These are phyloP conservation scores for Ophiostoma piceae DNA, from an alignment of 2,329 filamentous ascomycete species.

Conservation along the genomic window DNA sequence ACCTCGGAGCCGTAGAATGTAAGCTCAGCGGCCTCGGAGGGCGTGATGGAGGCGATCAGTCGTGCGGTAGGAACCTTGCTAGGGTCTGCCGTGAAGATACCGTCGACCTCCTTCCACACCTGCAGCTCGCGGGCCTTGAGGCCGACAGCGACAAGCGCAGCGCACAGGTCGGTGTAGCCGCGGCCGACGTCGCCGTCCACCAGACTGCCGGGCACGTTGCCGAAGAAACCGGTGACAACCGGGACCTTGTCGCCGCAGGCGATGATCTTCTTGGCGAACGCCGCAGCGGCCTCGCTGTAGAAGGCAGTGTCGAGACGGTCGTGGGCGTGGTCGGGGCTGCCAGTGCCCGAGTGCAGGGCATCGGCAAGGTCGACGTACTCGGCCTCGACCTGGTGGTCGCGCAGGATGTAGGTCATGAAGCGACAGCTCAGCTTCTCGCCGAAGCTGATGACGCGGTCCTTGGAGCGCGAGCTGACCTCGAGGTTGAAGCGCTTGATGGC, in stretches of 20 bases:
- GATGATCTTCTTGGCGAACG: slow-evolving; percentile 58
- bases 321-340: slow-evolving; percentile 28
- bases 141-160: slow-evolving; percentile 84
- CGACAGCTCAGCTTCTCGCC: slow-evolving; percentile 94
- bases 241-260: slow-evolving; percentile 59
- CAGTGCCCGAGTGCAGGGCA: slow-evolving; percentile 24
- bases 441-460: slow-evolving; percentile 86
- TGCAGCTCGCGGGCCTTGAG: slow-evolving; percentile 84
- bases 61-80: slow-evolving; percentile 89
- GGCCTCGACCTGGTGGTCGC: slow-evolving; percentile 74
- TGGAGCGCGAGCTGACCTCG: slow-evolving; percentile 71
- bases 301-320: slow-evolving; percentile 61
- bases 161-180: slow-evolving; percentile 94
- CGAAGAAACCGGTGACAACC: slow-evolving; percentile 90
- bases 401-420: slow-evolving; percentile 80
- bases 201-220: slow-evolving; percentile 75
- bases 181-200: slow-evolving; percentile 69
- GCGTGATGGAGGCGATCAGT: slow-evolving; percentile 82
- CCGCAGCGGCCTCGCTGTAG: slow-evolving; percentile 59
- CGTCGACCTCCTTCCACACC: slow-evolving; percentile 97
- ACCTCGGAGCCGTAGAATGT: slow-evolving; percentile 94
- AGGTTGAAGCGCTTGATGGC: slow-evolving; percentile 62
- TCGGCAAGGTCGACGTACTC: slow-evolving; percentile 84
- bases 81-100: slow-evolving; percentile 58
- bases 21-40: slow-evolving; percentile 89